A percentile compares a stretch with the other conserved stretches of the same genome.
Evolutionary conservation across 495 filamentous ascomycete genomes (phyloP).

Genomic region (Penicillium crystallinum): DNA sequence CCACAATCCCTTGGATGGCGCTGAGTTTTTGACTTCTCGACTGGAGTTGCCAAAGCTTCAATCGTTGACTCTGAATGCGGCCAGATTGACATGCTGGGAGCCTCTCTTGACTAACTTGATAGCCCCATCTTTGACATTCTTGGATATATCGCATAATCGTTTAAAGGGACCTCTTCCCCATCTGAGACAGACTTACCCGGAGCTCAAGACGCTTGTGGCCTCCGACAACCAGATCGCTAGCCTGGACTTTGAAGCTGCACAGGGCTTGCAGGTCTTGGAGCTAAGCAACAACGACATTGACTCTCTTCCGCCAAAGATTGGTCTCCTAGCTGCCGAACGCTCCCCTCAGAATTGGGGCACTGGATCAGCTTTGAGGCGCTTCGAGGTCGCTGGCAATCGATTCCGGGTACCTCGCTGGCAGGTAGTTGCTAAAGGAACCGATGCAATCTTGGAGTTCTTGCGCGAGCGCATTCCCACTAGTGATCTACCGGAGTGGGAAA

Average conservation of each 20-base stretch:
- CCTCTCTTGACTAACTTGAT: conserved; percentile 57
- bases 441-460: conserved; percentile 78
- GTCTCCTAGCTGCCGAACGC: conserved; percentile 57
- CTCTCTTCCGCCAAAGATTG: conserved; percentile 69
- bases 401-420: conserved; percentile 87
- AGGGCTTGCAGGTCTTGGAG: conserved; percentile 71
- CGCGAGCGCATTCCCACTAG: conserved; percentile 69
- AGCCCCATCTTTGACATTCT: conserved; percentile 65
- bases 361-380: conserved; percentile 39
- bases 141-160: conserved; percentile 78
- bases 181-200: conserved; percentile 55
- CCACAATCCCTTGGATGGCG: conserved; percentile 66
- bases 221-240: conserved; percentile 71
- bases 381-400: conserved; percentile 71
- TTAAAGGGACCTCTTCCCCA: conserved; percentile 59
- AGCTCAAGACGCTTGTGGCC: conserved; percentile 59
- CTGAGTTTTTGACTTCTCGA: conserved; percentile 51
- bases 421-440: conserved; percentile 81
- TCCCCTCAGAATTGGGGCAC: conserved; percentile 33
- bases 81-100: conserved; percentile 60
- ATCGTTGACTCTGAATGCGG: conserved; percentile 66
- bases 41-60: conserved; percentile 68
- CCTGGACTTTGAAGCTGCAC: conserved; percentile 66
- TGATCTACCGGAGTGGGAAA: conserved; percentile 44
- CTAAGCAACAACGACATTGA: conserved; percentile 78